Base-by-base conservation (phyloP, 1,284 basidiomycete species). In the Malassezia brasiliensis region DNA sequence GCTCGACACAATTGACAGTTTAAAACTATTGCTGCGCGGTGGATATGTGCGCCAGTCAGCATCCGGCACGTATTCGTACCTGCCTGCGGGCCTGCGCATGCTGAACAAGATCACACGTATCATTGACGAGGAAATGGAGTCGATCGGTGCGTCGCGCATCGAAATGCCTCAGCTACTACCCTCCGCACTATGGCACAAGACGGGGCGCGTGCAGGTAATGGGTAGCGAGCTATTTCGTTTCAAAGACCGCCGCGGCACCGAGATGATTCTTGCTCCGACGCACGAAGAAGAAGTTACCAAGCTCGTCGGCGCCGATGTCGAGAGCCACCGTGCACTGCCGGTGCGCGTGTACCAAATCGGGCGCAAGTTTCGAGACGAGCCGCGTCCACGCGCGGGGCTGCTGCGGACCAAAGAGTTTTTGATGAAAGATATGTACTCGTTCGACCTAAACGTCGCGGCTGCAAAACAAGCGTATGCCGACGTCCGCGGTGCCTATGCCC, bases 341-440 rank as follows among this genome's bases (percentile, higher is more conserved):
- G 53, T 77, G 4, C 53, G 66, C 9, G 54, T 76, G 4, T 77
- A 71, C 54, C 76, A 77, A 48, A 66, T 72, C 28, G 67, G 61
- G 34, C 72, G 66, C 44, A 77, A 77, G 58, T 73, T 74, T 50
- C 56, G 76, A 19, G 75, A 77, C 54, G 76, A 77, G 60, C 70
- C 72, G 5, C 44, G 76, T 6, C 75, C 76, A 7, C 56, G 76
- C 4, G 68, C 69, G 54, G 76, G 75, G 1, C 56, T 77, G 9
- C 47, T 77, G 20, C 48, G 76, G 9, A 75, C 75, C 1, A 67
- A 69, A 31, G 74, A 75, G 41, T 76, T 77, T 52, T 41, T 75
- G 5, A 77, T 77, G 76, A 77, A 77, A 45, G 76, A 77, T 44
- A 54, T 77, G 2, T 77, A 77, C 49, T 69, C 74, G 1, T 77